Base-by-base conservation (phyloP, 2,329 filamentous ascomycete genomes). In the Colletotrichum gloeosporioides region DNA sequence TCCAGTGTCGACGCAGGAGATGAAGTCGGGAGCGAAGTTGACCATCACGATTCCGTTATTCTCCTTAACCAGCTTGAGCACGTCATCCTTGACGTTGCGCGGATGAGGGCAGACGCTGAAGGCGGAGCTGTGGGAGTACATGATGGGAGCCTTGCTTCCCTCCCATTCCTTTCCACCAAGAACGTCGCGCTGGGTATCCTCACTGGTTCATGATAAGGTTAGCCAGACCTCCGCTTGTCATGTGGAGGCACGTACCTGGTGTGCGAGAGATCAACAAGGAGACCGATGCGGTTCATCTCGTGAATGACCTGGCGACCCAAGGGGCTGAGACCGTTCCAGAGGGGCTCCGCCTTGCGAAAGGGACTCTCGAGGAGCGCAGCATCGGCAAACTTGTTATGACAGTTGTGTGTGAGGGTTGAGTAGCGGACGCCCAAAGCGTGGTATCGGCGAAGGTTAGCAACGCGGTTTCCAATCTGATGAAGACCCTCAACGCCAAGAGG, bases 251-350 rank as follows among this genome's bases (percentile, higher is more conserved):
- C 27, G 16, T 79, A 85, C 85, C 85, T 91, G 6, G 88, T 88
- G 83, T 98, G 96, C 8, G 94, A 90, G 44, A 98, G 89, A 82
- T 98, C 96, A 55, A 99, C 94, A n/a, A 98, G 92, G 93, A 98
- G 96, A 31, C 96, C 96, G 3, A 98, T 88, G 4, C 96, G 91
- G 83, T 98, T 99, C 96, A 99, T 98, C 87, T 99, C 96, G 44
- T 88, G 88, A 61, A 99, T 88, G 1, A 98, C 86, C 15, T 88
- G 83, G 68, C 91, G 90, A 6, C 96, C 96, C 2, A 89, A 89
- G 1, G 89, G 87, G 75, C 94, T 96, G 2, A 99, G 88, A 3
- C 96, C 96, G 69, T 90, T 87, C 91, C 93, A 95, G 72, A 90
- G 86, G 0, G 94, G 91, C 69, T 90, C 84, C 75, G 91, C 88